Base-by-base conservation (phyloP, 2,329 filamentous ascomycete genomes). In the Alternaria arbusti region DNA sequence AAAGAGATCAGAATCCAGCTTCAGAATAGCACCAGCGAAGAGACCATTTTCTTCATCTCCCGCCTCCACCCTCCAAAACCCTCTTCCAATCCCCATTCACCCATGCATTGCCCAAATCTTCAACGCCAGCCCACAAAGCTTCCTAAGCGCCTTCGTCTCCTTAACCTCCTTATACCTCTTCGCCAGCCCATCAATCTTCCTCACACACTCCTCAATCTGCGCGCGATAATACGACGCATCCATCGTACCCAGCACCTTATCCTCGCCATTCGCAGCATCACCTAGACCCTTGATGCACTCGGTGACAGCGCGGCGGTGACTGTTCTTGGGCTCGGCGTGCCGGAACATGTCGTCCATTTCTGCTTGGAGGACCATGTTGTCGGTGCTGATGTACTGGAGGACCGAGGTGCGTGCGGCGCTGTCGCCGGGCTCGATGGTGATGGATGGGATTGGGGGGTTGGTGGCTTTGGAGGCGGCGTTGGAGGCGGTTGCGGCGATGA, bases 51-150 rank as follows among this genome's bases (percentile, higher is more conserved):
- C 47, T 50, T 13, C 47, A 50, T 8, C n/a, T 26, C 13, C 8
- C n/a, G 4, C 5, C 5, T 9, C 25, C 25, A 26, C 25, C 25
- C 10, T 17, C 22, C 46, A 49, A 30, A 28, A 15, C 12, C 15
- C 13, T 17, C 10, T 22, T 2, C 47, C 20, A 50, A 6, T 13
- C n/a, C 8, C 25, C 11, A 15, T 5, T 30, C 36, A 52, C 13
- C 36, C 58, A 57, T 61, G 30, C 11, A 57, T 3, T n/a, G 32
- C 32, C 58, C 58, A 61, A 11, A 61, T 46, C 45, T 40, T 61
- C 44, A 61, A 13, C 6, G 58, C 52, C 6, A 4, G 11, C n/a
- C 58, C 58, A 49, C 58, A 61, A 15, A 61, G 20, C 25, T 50
- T 61, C 30, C 26, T 56, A 1, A 61, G 52, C n/a, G 52, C 45